Base-by-base conservation (phyloP, 805 yeast genomes). In the Yarrowia sp. region DNA sequence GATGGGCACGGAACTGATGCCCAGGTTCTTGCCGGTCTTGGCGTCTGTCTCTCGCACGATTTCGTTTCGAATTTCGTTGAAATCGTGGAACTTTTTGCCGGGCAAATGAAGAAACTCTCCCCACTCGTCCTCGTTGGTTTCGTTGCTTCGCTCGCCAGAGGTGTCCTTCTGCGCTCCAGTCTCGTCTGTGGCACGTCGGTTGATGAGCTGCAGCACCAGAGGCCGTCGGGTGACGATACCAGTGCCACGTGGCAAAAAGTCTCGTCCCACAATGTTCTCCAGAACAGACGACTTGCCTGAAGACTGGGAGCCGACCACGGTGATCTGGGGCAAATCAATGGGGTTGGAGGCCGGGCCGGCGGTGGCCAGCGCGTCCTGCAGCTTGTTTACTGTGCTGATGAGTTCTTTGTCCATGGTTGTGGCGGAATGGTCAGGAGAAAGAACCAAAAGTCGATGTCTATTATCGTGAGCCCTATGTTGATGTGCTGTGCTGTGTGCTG, bases 81-180 rank as follows among this genome's bases (percentile, higher is more conserved):
- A 95, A 74, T 91, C 89, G 79, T 82, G 89, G 78, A 90, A 89
- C 75, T 89, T 87, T 79, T 90, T 87, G 66, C 90, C 90, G 41
- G 98, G 98, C 62, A 89, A 78, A 75, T 95, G 98, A 69, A 93
- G 82, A 76, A 95, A 95, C 77, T 95, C 99, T 67, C 99, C 99
- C 98, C 98, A 95, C 79, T 93, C 99, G 65, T 81, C 75, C 7
- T 69, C 71, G 12, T 74, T 75, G 30, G 70, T 65, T 30, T 51
- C 43, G 16, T 35, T 49, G 49, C 41, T 30, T 9, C 63, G 49
- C 10, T 58, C 63, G 10, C 28, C 16, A 2, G 52, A 30, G 9
- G 24, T n/a, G 21, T 52, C 59, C 24, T 35, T 52, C 7, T 22
- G 32, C 4, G 33, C 59, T 3, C 56, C 58, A 6, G 14, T 1